Conservation (phyloP, 2,329 filamentous ascomycete genomes). For the Cercospora berteroae region DNA sequence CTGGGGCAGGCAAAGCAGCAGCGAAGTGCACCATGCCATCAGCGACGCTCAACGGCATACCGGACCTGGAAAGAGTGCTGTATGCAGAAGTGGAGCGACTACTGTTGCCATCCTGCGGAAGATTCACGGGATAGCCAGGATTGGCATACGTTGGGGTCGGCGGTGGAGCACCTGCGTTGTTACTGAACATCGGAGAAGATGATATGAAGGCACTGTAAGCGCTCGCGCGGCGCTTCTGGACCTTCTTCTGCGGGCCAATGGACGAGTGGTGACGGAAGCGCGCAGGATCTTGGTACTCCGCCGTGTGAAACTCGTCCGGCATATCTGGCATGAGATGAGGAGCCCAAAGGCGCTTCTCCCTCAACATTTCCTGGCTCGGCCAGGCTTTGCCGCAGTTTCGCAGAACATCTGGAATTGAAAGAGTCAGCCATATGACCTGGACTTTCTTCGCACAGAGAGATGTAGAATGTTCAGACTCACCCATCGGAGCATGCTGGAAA, state of each 20-base stretch:
- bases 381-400: conserved; percentile 74
- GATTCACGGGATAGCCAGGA: background rate
- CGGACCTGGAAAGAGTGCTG: conserved; percentile 19
- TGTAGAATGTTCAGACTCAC: conserved; percentile 48
- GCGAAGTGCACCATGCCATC: background rate
- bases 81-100: conserved; percentile 29
- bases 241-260: background rate
- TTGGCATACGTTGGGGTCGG: conserved; percentile 20
- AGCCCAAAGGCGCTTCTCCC: background rate
- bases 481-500: conserved; percentile 78
- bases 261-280: conserved; percentile 3
- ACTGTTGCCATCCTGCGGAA: conserved; percentile 8
- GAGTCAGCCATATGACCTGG: background rate
- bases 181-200: conserved; percentile 6
- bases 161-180: conserved; percentile 22
- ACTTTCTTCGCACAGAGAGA: too few relatives aligned
- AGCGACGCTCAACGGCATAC: conserved; percentile 14
- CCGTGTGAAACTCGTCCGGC: background rate
- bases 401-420: conserved; percentile 59
- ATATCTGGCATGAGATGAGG: conserved; percentile 2
- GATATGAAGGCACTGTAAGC: conserved; percentile 7
- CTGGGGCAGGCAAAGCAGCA: background rate
- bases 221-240: background rate
- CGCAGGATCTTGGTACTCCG: background rate
- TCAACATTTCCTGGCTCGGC: conserved; percentile 59